phyloP scores from a whole-genome alignment of 2,329 filamentous ascomycete genomes.

The Parastagonospora nodorum region DNA sequence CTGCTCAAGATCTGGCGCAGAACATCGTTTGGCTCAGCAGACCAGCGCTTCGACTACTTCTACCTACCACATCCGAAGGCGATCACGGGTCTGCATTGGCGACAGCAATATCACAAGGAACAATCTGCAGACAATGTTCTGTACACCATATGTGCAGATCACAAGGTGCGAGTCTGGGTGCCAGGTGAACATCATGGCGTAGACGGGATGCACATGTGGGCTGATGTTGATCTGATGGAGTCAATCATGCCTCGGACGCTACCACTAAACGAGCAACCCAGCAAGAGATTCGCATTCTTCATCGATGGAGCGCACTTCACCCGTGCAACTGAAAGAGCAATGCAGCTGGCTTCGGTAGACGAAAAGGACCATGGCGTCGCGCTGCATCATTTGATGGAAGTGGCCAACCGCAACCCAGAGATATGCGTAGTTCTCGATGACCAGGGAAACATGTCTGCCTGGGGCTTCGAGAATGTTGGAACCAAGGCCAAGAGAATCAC shows the following conservation, averaged over 20 bases:
- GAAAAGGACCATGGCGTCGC: slow-evolving; percentile 70
- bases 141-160: slow-evolving; percentile 86
- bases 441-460: slow-evolving; percentile 85
- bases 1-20: slow-evolving; percentile 93
- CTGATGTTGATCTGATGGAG: slow-evolving; percentile 74
- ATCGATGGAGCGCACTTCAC: slow-evolving; percentile 82
- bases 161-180: slow-evolving; percentile 81
- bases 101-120: slow-evolving; percentile 74
- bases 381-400: slow-evolving; percentile 81
- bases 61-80: slow-evolving; percentile 84
- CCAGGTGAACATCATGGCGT: slow-evolving; percentile 72
- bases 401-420: slow-evolving; percentile 84
- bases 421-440: slow-evolving; percentile 85
- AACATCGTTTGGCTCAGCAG: slow-evolving; percentile 79
- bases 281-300: slow-evolving; percentile 74
- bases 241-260: slow-evolving; percentile 66
- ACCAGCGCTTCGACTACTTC: slow-evolving; percentile 85
- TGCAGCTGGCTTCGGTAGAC: slow-evolving; percentile 64
- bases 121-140: slow-evolving; percentile 84
- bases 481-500: slow-evolving; percentile 68
- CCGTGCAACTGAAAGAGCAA: slow-evolving; percentile 74
- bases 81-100: slow-evolving; percentile 87
- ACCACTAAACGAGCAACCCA: slow-evolving; percentile 44
- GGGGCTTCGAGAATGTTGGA: slow-evolving; percentile 87
- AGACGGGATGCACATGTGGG: slow-evolving; percentile 79